These are phyloP conservation scores for Phellinidium pouzarii DNA, from an alignment of 1,284 basidiomycete genomes.

Conservation along the genomic window DNA sequence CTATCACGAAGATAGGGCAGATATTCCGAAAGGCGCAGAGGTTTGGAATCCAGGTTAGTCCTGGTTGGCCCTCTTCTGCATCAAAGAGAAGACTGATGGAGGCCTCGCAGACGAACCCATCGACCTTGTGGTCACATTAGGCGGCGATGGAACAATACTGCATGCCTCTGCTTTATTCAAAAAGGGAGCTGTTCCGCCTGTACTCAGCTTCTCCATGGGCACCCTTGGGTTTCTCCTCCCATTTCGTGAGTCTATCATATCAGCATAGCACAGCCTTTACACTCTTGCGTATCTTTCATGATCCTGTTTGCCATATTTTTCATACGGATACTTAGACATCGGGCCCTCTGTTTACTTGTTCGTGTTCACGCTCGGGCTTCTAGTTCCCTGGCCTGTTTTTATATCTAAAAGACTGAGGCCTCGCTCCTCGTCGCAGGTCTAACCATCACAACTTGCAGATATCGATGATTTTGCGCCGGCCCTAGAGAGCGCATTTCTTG, in stretches of 20 bases:
- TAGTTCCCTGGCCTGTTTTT: no score
- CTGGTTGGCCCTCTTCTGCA: background rate
- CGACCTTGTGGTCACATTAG: constrained; percentile 87
- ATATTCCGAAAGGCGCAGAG: constrained; percentile 59
- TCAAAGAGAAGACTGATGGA: constrained; percentile 18
- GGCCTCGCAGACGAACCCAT: constrained; percentile 52
- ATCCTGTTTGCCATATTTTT: background rate
- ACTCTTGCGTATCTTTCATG: no score
- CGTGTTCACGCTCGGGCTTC: no score
- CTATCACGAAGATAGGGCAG: constrained; percentile 66
- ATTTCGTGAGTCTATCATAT: constrained; percentile 61
- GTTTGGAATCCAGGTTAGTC: constrained; percentile 54
- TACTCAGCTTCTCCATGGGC: constrained; percentile 94
- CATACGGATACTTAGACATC: background rate
- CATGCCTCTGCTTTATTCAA: constrained; percentile 92
- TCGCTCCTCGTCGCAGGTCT: constrained; percentile 4
- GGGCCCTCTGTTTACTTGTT: no score
- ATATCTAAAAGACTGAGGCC: no score
- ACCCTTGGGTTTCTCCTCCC: constrained; percentile 92
- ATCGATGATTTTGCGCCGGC: constrained; percentile 78
- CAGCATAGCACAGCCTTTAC: no score
- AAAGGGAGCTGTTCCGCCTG: constrained; percentile 84
- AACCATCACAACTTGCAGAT: constrained; percentile 37
- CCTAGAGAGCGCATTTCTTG: constrained; percentile 68
- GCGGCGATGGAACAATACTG: constrained; percentile 93